Evolutionary conservation across 495 filamentous ascomycete genomes (phyloP), one percentile per base, ranked within the genome.

Genomic region (Penicillium subrubescens): DNA sequence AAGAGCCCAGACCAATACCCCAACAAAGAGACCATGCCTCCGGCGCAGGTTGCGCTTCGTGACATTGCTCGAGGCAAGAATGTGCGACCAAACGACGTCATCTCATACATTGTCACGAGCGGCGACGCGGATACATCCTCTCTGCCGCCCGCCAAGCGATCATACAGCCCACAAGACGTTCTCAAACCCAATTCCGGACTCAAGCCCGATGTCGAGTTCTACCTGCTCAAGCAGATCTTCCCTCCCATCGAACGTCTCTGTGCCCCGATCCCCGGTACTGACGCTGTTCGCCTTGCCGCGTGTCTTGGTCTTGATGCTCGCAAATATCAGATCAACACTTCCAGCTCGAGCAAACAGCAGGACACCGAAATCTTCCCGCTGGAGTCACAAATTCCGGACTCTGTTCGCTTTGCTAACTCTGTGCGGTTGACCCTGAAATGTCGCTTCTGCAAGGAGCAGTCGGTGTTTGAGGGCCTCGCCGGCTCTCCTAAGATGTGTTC

Each of bases 211-310:
- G 84, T 96, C 31, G 95, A 98, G 68, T 98, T 94, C 87, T 99
- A 99, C 76, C 87, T 99, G 35, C 87, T 92, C 77, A 99, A 99
- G 81, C 95, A 99, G 74, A 97, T 99, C 58, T 95, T 99, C 79
- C 95, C 95, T 7, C 95, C 96, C 2, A 96, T 99, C 59, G 95
- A 99, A 80, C 93, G 95, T 84, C 87, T 99, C 31, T 99, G 95
- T 74, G 96, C 93, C 51, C 96, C 95, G 44, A 97, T 99, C 63
- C 87, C 88, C 34, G 94, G 95, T 51, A 99, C 95, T 15, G 92
- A 96, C 68, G 88, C 93, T 43, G 82, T 90, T 8, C 89, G 92
- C 62, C 84, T 99, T 3, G 95, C 95, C 8, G 93, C 96, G 73
- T 96, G 94, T 70, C 86, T 99, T 34, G 95, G 95, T 35, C 88